These are phyloP conservation scores for Beauveria bassiana DNA, from an alignment of 2,329 filamentous ascomycete genomes.

Conservation along the genomic window DNA sequence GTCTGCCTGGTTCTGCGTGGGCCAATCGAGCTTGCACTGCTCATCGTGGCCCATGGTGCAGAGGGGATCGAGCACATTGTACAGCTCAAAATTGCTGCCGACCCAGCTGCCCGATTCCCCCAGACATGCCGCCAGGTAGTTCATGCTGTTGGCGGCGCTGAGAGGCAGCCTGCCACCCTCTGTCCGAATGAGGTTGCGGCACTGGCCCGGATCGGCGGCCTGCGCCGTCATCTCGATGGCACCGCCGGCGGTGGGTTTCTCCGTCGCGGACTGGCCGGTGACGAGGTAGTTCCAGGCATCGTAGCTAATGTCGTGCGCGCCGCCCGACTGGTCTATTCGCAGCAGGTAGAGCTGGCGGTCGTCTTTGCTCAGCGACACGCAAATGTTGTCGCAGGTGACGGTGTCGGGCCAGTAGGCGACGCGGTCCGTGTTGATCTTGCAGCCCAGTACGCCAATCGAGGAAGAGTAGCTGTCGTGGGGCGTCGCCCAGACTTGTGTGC, in stretches of 20 bases:
- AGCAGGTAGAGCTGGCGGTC: conserved; percentile 19
- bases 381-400: conserved; percentile 37
- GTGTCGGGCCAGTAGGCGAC: conserved; percentile 43
- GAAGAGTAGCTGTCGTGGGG: conserved; percentile 42
- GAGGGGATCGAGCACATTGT: conserved; percentile 43
- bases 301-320: conserved; percentile 43
- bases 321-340: conserved; percentile 22
- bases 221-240: conserved; percentile 39
- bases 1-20: conserved; percentile 34
- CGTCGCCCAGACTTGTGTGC: conserved; percentile 25
- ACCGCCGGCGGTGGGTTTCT: conserved; percentile 39
- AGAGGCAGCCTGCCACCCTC: conserved; percentile 31
- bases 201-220: conserved; percentile 36
- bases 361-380: conserved; percentile 27
- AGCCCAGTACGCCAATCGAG: conserved; percentile 42
- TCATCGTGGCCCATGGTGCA: conserved; percentile 41
- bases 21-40: conserved; percentile 36
- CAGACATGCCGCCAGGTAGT: conserved; percentile 41
- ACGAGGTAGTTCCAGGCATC: conserved; percentile 45
- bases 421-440: conserved; percentile 44
- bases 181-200: conserved; percentile 40
- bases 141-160: conserved; percentile 45
- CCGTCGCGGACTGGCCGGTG: conserved; percentile 37
- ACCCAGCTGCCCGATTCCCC: conserved; percentile 35
- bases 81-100: conserved; percentile 38